Conservation (phyloP, 108 stramenopile genomes). For the Cylindrotheca fusiformis region DNA sequence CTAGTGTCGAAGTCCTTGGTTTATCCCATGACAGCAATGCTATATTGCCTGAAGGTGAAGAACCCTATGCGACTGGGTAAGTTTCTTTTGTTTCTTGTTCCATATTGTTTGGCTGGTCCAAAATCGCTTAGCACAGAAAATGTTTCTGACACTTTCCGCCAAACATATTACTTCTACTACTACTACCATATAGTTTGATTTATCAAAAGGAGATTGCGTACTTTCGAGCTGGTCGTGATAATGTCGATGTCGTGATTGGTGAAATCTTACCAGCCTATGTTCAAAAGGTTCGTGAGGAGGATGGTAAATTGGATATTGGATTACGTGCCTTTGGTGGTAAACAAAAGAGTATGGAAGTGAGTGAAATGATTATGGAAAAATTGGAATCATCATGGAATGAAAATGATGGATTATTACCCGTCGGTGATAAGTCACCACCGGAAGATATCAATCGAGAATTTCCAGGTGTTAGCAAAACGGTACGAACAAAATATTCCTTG, state of each 20-base stretch:
- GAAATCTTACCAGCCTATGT: constrained; percentile 77
- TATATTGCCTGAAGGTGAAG: constrained; percentile 53
- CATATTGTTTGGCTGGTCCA: no score
- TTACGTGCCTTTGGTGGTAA: constrained; percentile 68
- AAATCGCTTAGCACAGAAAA: no score
- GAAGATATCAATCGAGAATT: constrained; percentile 63
- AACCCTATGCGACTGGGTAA: constrained; percentile 58
- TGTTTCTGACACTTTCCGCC: no score
- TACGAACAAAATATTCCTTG: constrained; percentile 8
- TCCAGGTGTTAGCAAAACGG: constrained; percentile 59
- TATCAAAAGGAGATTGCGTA: constrained; percentile 72
- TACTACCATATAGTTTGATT: constrained; percentile 37
- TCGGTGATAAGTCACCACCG: constrained; percentile 80
- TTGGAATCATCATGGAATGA: constrained; percentile 29
- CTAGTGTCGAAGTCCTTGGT: constrained; percentile 69
- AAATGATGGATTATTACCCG: constrained; percentile 31
- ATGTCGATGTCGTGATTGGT: constrained; percentile 70
- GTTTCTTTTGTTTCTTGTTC: background rate
- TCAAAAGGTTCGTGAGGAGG: constrained; percentile 60
- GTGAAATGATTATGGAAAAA: constrained; percentile 51
- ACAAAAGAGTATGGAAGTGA: constrained; percentile 60
- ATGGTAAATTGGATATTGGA: constrained; percentile 63
- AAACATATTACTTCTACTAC: no score
- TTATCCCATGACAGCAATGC: constrained; percentile 50
- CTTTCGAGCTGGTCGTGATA: constrained; percentile 63